Evolutionary conservation across 306 rosid species (phyloP), one percentile per base, ranked within the genome.

Genomic region (Cucurbita maxima): DNA sequence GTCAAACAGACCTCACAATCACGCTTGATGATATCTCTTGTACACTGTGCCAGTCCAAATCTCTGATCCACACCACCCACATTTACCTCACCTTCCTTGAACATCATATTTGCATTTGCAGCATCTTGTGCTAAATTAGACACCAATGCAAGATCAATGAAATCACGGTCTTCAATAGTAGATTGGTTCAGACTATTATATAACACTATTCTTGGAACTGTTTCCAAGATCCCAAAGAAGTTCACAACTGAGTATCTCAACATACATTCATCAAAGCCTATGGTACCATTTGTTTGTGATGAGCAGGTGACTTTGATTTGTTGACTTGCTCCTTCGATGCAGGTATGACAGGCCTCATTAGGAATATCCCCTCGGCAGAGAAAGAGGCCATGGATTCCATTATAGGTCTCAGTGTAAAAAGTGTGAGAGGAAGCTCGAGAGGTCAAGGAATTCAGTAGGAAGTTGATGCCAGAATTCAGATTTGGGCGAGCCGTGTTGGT

Each of bases 41-140:
- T 79, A 67, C 87, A 84, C 74, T 79, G 87, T 38, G 74, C 87
- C 25, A 81, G 50, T 40, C 85, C 87, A 76, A 61, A 84, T 47
- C 47, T 63, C 34, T 8, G 12, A 38, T 41, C 67, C 56, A 30
- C 34, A 41, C 66, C 66, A 41, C 0, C 41, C 10, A 59, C 10
- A 36, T 20, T 1, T 20, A 66, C 54, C 10, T 13, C 19, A 67
- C 53, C 71, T 10, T 74, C 38, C 53, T 63, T 69, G 84, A 68
- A 84, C 58, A 78, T 43, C 70, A 50, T 54, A 15, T 71, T 47
- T 16, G 77, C 18, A 2, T 48, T 55, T 8, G 72, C 6, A 19
- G 80, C 82, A 62, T 19, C 61, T 47, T 5, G 5, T 52, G 75
- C 73, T 4, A 83, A 69, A 22, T 22, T 45, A 36, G 76, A 64